Base-by-base conservation (phyloP, 2,329 filamentous ascomycete species). In the Ophiostoma novo-ulmi region DNA sequence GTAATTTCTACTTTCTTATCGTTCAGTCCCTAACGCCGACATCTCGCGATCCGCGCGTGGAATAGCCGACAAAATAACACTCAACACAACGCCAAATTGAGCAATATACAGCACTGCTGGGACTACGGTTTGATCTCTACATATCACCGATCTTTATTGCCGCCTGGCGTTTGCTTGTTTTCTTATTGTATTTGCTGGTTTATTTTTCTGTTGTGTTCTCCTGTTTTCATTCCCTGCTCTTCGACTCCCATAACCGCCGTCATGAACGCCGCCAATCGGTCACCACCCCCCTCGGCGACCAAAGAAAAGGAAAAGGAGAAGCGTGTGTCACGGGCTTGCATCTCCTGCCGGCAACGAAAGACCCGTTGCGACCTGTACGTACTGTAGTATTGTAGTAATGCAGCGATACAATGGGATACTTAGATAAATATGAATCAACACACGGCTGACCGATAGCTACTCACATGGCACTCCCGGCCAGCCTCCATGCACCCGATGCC, bases 401-500 rank as follows among this genome's bases (percentile, higher is more conserved):
- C 52, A 26, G 52, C 52, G 26, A 10, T 58, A 20, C 44, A 48
- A 48, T n/a, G 17, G n/a, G n/a, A 48, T n/a, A 48, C 44, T 20
- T n/a, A 7, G 44, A 20, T 7, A 48, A 20, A 20, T 20, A 48
- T 48, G 58, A 44, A n/a, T 26, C 48, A 10, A 31, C 10, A 17
- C 2, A 20, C 69, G 22, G 13, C 39, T 39, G 31, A 63, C 58
- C 58, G 17, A 13, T 22, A 63, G 58, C 58, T 63, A 79, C 68
- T 75, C 76, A 1, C 78, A 76, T 44, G 80, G 79, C 35, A 75
- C 75, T n/a, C 78, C 80, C 22, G 71, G 70, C 26, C 20, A 66
- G 3, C 72, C 72, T 22, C 80, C 80, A 1, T 82, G 80, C 71
- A 77, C 79, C 22, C 76, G 79, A 69, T 82, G 80, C 69, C 74